Conservation (phyloP, 345 rosid genomes). For the Firmiana major region DNA sequence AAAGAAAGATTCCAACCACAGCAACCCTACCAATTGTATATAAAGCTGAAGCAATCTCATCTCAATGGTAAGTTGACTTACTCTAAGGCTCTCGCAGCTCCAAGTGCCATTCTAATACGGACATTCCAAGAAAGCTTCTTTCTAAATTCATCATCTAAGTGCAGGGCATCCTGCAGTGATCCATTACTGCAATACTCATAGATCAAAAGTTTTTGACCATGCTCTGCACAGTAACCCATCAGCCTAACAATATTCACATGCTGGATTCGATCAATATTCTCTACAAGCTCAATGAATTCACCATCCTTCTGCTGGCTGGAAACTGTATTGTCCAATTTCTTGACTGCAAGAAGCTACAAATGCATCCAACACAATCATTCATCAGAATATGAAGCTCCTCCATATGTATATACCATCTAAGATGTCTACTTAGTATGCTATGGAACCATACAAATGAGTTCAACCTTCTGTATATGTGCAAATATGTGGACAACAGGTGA, state of each 20-base stretch:
- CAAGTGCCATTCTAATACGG: constrained; percentile 82
- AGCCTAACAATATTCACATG: constrained; percentile 86
- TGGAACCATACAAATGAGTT: neutral
- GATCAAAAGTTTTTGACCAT: constrained; percentile 82
- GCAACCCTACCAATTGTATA: neutral
- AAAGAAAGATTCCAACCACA: neutral
- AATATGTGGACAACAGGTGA: neutral
- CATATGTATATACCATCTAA: neutral
- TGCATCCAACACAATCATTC: constrained; percentile 20
- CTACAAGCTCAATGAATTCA: constrained; percentile 77
- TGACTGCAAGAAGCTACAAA: constrained; percentile 77
- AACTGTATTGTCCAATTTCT: constrained; percentile 76
- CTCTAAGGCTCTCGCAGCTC: constrained; percentile 95
- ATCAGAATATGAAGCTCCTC: constrained; percentile 10
- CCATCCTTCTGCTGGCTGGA: constrained; percentile 66
- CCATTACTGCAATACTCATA: constrained; percentile 88
- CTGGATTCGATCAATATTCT: constrained; percentile 70
- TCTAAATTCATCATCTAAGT: constrained; percentile 74
- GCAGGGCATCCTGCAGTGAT: constrained; percentile 75
- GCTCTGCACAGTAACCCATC: constrained; percentile 96
- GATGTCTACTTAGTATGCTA: neutral
- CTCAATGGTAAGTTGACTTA: constrained; percentile 37
- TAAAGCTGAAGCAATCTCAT: neutral
- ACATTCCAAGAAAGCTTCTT: constrained; percentile 70
- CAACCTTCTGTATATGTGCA: neutral